phyloP scores from a whole-genome alignment of 2,329 filamentous ascomycete genomes.

The Botryotinia convoluta region DNA sequence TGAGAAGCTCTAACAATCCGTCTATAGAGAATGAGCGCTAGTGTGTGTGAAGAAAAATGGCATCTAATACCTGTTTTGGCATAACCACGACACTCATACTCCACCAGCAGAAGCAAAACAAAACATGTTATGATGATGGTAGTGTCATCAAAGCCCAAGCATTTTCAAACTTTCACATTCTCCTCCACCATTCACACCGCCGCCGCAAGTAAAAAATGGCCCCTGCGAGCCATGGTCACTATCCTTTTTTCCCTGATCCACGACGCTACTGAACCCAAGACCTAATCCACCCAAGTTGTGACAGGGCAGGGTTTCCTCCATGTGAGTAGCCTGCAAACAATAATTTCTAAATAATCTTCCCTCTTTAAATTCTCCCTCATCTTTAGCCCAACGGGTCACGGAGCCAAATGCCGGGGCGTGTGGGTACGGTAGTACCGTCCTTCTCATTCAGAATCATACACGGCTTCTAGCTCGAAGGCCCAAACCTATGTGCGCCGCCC shows the following conservation, averaged over 20 bases:
- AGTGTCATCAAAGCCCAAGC: conserved; percentile 4
- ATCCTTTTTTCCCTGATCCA: conserved; percentile 17
- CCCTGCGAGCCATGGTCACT: conserved; percentile 14
- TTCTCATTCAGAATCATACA: conserved; percentile 24
- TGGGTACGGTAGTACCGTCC: conserved; percentile 25
- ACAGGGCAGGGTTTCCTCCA: conserved; percentile 21
- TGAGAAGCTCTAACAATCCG: neutral
- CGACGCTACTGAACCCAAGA: conserved; percentile 7
- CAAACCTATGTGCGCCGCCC: conserved; percentile 19
- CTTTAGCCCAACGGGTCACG: conserved; percentile 27
- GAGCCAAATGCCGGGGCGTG: conserved; percentile 29
- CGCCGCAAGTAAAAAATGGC: conserved; percentile 1
- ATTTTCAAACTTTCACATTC: neutral
- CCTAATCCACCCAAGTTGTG: conserved; percentile 6
- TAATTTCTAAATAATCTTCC: conserved; percentile 19
- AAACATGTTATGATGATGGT: neutral
- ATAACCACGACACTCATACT: neutral
- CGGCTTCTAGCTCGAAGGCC: conserved; percentile 21
- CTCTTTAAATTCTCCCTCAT: conserved; percentile 6
- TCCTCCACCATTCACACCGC: conserved; percentile 18
- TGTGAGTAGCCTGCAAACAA: conserved; percentile 26
- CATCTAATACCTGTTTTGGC: neutral
- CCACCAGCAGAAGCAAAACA: neutral
- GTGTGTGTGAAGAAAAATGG: neutral
- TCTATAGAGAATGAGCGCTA: neutral